phyloP scores from a whole-genome alignment of 2,329 filamentous ascomycete genomes.

The Trichothecium roseum region DNA sequence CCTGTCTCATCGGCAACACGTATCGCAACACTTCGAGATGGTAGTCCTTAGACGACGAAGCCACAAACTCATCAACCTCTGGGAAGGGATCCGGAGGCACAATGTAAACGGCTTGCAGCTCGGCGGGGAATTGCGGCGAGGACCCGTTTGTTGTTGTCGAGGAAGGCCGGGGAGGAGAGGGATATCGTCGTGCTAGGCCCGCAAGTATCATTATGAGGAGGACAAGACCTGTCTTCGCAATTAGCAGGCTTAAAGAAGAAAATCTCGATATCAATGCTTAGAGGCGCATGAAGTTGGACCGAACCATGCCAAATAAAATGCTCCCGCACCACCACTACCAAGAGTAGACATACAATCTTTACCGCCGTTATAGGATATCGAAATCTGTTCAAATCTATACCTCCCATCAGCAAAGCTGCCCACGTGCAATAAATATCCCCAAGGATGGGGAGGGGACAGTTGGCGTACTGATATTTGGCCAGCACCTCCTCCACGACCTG shows the following conservation, averaged over 20 bases:
- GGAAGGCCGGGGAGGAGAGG: constrained; percentile 12
- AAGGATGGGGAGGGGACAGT: not conserved
- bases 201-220: constrained; percentile 80
- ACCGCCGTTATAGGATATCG: constrained; percentile 92
- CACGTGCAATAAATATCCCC: not conserved
- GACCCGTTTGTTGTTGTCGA: constrained; percentile 7
- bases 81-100: constrained; percentile 74
- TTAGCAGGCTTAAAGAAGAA: not conserved
- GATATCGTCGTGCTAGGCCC: constrained; percentile 33
- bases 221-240: constrained; percentile 47
- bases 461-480: constrained; percentile 58
- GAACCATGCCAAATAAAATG: too few species aligned
- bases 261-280: not conserved
- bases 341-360: constrained; percentile 64
- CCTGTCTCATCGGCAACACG: constrained; percentile 67
- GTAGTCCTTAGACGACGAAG: constrained; percentile 53
- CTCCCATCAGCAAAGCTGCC: constrained; percentile 7
- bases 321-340: too few species aligned
- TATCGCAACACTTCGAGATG: constrained; percentile 68
- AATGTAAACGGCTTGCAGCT: constrained; percentile 79
- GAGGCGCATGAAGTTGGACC: too few species aligned
- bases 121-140: constrained; percentile 21
- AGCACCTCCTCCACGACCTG: constrained; percentile 67
- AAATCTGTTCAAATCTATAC: constrained; percentile 62
- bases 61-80: constrained; percentile 79